A percentile compares a stretch with the other conserved stretches of the same genome.
Evolutionary conservation across 75 land plant genomes (phyloP).

Genomic region (Sequoiadendron giganteum): DNA sequence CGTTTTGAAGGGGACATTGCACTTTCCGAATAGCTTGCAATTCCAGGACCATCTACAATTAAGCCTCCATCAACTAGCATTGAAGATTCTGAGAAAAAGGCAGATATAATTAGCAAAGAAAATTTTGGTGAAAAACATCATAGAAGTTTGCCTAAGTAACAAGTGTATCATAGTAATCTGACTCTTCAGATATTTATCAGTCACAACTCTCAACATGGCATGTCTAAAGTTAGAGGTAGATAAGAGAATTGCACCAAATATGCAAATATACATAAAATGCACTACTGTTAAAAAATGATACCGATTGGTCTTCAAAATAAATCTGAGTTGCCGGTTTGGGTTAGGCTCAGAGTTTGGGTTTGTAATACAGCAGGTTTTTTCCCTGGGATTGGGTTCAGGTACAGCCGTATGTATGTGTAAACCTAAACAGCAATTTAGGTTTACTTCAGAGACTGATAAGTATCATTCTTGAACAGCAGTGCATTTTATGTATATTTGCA

Average conservation of each 20-base stretch:
- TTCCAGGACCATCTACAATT: constrained; percentile 22
- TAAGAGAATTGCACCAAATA: neutral
- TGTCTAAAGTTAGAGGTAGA: neutral
- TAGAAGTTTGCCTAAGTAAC: neutral
- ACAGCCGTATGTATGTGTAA: too few species aligned
- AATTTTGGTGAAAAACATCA: neutral
- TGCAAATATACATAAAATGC: neutral
- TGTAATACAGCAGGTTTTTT: too few species aligned
- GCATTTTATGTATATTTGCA: too few species aligned
- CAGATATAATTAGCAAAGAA: neutral
- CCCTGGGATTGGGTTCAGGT: too few species aligned
- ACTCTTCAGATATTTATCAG: neutral
- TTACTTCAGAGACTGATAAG: too few species aligned
- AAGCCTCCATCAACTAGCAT: constrained; percentile 3
- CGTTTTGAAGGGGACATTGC: constrained; percentile 36
- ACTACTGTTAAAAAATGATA: neutral
- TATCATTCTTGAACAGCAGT: too few species aligned
- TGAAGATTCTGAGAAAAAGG: constrained; percentile 14
- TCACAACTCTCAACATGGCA: neutral
- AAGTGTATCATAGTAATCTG: neutral
- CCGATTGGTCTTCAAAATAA: neutral
- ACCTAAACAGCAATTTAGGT: too few species aligned
- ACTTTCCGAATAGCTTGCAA: constrained; percentile 15
- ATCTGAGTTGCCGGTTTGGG: too few species aligned
- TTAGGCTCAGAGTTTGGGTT: too few species aligned